Evolutionary conservation across 495 filamentous ascomycete genomes (phyloP).

Genomic region (Podospora pseudoanserina): DNA sequence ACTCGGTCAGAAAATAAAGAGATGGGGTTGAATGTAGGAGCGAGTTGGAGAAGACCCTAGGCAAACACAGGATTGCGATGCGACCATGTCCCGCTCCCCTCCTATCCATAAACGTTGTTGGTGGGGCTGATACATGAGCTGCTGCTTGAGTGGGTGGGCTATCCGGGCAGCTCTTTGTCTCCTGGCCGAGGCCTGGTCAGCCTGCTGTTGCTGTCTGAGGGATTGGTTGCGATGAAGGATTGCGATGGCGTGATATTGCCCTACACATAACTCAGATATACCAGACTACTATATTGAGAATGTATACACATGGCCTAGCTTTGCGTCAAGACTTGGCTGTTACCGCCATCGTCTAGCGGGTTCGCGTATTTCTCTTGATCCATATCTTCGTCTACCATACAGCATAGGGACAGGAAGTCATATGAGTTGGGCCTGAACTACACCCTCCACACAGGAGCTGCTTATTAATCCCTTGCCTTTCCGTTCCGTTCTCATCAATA

Average conservation of each 20-base stretch:
- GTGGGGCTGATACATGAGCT: background rate
- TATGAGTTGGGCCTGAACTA: background rate
- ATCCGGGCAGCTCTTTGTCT: background rate
- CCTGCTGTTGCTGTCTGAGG: background rate
- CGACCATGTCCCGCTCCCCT: background rate
- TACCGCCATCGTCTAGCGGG: too few species aligned
- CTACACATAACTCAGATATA: too few species aligned
- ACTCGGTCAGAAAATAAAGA: background rate
- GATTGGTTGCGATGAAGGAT: background rate
- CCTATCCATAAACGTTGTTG: background rate
- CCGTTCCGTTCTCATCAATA: background rate
- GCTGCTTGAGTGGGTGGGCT: background rate
- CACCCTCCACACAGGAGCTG: background rate
- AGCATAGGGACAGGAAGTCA: too few species aligned
- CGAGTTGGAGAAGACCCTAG: background rate
- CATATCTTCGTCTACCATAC: background rate
- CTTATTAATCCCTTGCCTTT: background rate
- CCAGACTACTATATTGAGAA: too few species aligned
- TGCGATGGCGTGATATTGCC: background rate
- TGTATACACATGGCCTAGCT: too few species aligned
- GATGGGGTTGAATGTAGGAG: background rate
- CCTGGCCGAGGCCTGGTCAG: background rate
- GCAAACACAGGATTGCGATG: background rate
- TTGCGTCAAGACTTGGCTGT: too few species aligned
- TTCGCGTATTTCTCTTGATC: too few species aligned